Conservation (phyloP, 345 rosid species). For the Luvunga scandens region DNA sequence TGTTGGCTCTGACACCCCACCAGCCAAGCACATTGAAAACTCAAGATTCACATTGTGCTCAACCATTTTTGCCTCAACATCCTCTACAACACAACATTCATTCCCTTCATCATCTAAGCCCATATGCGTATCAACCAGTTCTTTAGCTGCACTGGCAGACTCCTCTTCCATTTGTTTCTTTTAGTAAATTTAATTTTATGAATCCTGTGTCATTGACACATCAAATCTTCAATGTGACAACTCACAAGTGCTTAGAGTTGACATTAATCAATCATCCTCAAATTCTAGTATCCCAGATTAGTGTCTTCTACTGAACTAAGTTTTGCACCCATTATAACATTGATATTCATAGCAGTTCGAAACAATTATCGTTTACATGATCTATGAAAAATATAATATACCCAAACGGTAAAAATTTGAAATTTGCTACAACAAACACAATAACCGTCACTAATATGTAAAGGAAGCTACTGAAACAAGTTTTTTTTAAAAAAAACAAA, state of each 20-base stretch:
- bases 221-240: not conserved
- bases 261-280: not conserved
- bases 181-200: not conserved
- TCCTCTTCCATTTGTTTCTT: conserved; percentile 18
- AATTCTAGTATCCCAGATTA: not conserved
- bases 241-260: not conserved
- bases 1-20: too few relatives aligned
- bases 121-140: too few relatives aligned
- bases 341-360: not conserved
- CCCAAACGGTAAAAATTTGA: too few relatives aligned
- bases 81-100: too few relatives aligned
- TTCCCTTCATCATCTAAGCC: too few relatives aligned
- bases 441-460: not conserved
- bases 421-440: not conserved
- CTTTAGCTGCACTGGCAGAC: too few relatives aligned
- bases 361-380: too few relatives aligned
- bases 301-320: not conserved
- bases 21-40: too few relatives aligned
- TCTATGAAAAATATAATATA: too few relatives aligned
- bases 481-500: not conserved
- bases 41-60: too few relatives aligned
- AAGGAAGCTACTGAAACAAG: not conserved
- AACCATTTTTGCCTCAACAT: too few relatives aligned
- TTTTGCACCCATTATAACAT: not conserved
- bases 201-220: not conserved